Evolutionary conservation across 2,329 filamentous ascomycete species (phyloP).

Genomic region (Pseudocercospora vitis): DNA sequence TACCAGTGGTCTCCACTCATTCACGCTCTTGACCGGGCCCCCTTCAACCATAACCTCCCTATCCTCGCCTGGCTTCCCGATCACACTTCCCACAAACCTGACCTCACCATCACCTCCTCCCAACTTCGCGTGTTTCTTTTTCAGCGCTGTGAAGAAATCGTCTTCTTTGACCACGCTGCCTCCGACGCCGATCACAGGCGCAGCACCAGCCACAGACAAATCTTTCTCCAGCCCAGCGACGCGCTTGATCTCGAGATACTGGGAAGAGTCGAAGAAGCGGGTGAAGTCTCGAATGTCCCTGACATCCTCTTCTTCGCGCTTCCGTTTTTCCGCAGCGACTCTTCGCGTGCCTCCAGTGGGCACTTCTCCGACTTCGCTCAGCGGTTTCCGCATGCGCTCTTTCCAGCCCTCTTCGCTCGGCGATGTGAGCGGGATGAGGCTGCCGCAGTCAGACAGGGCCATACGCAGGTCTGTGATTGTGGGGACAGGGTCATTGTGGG

Average conservation of each 20-base stretch:
- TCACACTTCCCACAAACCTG: slow-evolving; percentile 78
- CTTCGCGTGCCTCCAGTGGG: slow-evolving; percentile 35
- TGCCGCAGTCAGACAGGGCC: slow-evolving; percentile 78
- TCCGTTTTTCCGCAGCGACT: slow-evolving; percentile 43
- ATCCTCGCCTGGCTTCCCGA: slow-evolving; percentile 72
- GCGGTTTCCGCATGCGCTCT: slow-evolving; percentile 50
- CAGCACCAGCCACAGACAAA: slow-evolving; percentile 51
- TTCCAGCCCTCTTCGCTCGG: slow-evolving; percentile 67
- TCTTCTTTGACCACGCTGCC: slow-evolving; percentile 44
- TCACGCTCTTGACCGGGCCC: slow-evolving; percentile 65
- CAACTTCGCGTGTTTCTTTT: slow-evolving; percentile 84
- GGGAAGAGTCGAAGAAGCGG: slow-evolving; percentile 71
- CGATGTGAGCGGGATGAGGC: slow-evolving; percentile 67
- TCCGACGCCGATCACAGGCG: slow-evolving; percentile 44
- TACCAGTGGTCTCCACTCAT: slow-evolving; percentile 61
- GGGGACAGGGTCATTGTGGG: slow-evolving; percentile 64
- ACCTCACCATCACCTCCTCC: slow-evolving; percentile 67
- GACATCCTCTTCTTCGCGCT: slow-evolving; percentile 67
- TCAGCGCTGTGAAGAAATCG: slow-evolving; percentile 61
- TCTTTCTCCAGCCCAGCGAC: slow-evolving; percentile 64
- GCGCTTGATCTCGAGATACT: slow-evolving; percentile 76
- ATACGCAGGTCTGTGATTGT: slow-evolving; percentile 77
- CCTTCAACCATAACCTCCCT: slow-evolving; percentile 76
- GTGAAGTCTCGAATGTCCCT: slow-evolving; percentile 76
- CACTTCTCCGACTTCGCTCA: slow-evolving; percentile 44